Conservation (phyloP, 2,329 filamentous ascomycete genomes). For the Stachybotrys echinatus region DNA sequence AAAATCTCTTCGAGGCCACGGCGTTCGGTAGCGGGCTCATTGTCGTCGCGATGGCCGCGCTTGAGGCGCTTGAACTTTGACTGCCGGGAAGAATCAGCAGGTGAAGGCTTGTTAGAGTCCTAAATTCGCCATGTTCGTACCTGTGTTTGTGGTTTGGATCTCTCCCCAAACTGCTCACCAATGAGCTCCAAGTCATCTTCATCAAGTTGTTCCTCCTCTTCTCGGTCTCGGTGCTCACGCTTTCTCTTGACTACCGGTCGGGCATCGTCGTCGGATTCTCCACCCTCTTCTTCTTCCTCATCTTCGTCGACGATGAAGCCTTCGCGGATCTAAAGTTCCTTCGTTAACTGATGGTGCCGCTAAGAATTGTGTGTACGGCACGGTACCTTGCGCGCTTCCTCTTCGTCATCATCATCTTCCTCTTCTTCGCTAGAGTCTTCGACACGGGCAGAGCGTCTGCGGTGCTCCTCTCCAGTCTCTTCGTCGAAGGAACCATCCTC, state of each 20-base stretch:
- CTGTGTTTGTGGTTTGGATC: constrained; percentile 60
- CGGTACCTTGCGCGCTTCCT: constrained; percentile 67
- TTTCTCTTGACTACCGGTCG: constrained; percentile 62
- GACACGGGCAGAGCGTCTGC: constrained; percentile 36
- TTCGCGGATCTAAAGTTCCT: constrained; percentile 78
- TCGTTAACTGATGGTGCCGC: too few relatives aligned
- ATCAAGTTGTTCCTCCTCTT: constrained; percentile 83
- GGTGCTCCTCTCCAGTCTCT: constrained; percentile 57
- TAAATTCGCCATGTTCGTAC: constrained; percentile 39
- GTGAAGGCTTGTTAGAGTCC: not conserved
- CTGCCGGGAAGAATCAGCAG: constrained; percentile 35
- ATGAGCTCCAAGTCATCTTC: constrained; percentile 96
- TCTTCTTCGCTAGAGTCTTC: constrained; percentile 91
- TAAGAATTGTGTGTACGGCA: constrained; percentile 4
- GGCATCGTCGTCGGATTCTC: constrained; percentile 48
- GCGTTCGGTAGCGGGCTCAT: constrained; percentile 56
- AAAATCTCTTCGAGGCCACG: constrained; percentile 89
- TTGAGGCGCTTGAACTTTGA: constrained; percentile 96
- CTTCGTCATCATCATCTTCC: constrained; percentile 86
- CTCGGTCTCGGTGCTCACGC: constrained; percentile 68
- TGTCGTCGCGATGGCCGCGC: constrained; percentile 76
- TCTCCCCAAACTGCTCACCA: constrained; percentile 67
- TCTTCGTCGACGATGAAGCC: constrained; percentile 96
- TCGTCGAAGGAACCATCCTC: constrained; percentile 81
- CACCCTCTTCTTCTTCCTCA: constrained; percentile 67